Conservation (phyloP, 345 rosid genomes). For the Combretum micranthum region DNA sequence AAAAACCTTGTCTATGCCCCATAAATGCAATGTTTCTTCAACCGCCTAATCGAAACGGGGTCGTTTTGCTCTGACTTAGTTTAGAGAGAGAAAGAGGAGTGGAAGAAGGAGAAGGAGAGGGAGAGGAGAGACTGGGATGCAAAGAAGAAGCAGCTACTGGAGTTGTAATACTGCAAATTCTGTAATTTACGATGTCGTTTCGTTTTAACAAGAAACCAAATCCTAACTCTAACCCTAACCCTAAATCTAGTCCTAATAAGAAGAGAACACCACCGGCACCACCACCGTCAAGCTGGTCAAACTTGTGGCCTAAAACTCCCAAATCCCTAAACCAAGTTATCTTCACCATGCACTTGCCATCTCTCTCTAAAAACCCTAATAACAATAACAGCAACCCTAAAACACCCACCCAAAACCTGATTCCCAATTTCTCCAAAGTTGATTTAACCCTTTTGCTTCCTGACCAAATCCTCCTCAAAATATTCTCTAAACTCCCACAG, state of each 20-base stretch:
- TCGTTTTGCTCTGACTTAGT: no score
- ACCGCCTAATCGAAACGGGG: no score
- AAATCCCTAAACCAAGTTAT: slow-evolving; percentile 46
- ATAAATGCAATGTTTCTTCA: no score
- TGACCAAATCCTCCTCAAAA: slow-evolving; percentile 62
- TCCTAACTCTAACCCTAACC: slow-evolving; percentile 30
- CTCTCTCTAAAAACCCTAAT: slow-evolving; percentile 32
- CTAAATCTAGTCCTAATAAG: slow-evolving; percentile 33
- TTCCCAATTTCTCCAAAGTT: slow-evolving; percentile 30
- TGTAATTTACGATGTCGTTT: slow-evolving; percentile 34
- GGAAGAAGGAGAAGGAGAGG: neutral
- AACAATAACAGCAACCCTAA: neutral
- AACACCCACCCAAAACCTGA: slow-evolving; percentile 30
- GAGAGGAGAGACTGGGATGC: slow-evolving; percentile 2
- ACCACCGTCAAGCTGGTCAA: slow-evolving; percentile 40
- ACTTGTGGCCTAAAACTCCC: slow-evolving; percentile 40
- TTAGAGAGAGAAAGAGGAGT: no score
- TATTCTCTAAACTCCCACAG: slow-evolving; percentile 48
- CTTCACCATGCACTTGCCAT: slow-evolving; percentile 47
- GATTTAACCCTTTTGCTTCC: slow-evolving; percentile 69
- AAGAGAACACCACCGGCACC: slow-evolving; percentile 21
- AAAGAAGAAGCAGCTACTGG: neutral
- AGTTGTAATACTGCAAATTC: neutral
- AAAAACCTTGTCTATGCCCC: no score
- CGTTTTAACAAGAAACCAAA: slow-evolving; percentile 28